Conservation (phyloP, 2,329 filamentous ascomycete genomes). For the Xylaria sp. region DNA sequence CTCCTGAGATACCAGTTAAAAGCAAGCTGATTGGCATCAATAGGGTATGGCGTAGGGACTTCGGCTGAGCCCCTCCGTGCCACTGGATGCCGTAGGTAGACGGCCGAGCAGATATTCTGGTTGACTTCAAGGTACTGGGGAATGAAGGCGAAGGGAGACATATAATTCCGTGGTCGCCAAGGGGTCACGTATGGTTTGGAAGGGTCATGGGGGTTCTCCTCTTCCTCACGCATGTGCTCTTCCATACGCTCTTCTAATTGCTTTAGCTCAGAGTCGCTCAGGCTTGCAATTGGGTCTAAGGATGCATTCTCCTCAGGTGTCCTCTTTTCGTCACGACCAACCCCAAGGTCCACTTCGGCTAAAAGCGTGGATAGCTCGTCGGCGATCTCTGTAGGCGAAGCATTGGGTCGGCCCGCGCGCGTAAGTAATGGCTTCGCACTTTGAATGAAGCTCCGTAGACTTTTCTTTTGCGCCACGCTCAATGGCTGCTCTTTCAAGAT, state of each 20-base stretch:
- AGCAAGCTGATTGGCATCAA: constrained; percentile 78
- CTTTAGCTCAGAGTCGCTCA: constrained; percentile 64
- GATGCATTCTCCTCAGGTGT: constrained; percentile 43
- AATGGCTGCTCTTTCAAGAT: constrained; percentile 68
- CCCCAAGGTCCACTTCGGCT: constrained; percentile 55
- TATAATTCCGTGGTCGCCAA: constrained; percentile 87
- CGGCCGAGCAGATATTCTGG: constrained; percentile 94
- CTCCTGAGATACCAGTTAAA: constrained; percentile 95
- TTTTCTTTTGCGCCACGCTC: constrained; percentile 78
- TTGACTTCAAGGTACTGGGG: constrained; percentile 97
- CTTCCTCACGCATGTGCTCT: constrained; percentile 69
- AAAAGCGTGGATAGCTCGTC: constrained; percentile 65
- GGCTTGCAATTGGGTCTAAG: constrained; percentile 51
- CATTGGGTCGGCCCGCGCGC: constrained; percentile 55
- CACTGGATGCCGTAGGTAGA: constrained; percentile 94
- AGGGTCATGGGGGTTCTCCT: constrained; percentile 80
- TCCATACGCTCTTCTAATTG: constrained; percentile 68
- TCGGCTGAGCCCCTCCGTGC: constrained; percentile 83
- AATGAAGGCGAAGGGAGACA: constrained; percentile 94
- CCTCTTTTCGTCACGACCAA: constrained; percentile 37
- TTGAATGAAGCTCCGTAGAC: constrained; percentile 77
- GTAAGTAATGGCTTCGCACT: constrained; percentile 72
- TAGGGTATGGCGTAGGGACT: constrained; percentile 83
- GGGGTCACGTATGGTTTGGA: constrained; percentile 89
- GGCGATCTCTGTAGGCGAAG: constrained; percentile 58